phyloP scores from a whole-genome alignment of 2,329 filamentous ascomycete genomes.

The Beauveria pseudobassiana region DNA sequence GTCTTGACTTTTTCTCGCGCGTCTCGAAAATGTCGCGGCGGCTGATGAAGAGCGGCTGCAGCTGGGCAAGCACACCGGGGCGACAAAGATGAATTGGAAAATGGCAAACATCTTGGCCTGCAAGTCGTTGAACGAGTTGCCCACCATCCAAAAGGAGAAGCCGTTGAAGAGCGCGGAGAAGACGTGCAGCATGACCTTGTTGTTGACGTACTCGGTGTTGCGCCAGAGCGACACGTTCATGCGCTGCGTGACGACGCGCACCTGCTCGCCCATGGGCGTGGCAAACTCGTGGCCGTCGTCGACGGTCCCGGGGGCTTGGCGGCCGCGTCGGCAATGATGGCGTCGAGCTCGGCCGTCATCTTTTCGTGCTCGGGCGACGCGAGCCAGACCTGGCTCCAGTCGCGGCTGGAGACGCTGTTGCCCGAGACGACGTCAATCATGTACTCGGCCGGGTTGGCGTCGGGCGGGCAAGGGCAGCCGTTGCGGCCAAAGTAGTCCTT shows the following conservation, averaged over 20 bases:
- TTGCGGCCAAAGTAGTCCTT: slow-evolving; percentile 59
- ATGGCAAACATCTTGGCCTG: slow-evolving; percentile 51
- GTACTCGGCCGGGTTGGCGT: slow-evolving; percentile 67
- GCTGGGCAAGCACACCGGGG: slow-evolving; percentile 49
- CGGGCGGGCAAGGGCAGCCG: slow-evolving; percentile 53
- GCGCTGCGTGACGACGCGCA: slow-evolving; percentile 56
- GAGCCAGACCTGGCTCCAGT: slow-evolving; percentile 66
- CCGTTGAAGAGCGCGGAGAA: slow-evolving; percentile 50
- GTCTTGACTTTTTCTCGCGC: slow-evolving; percentile 54
- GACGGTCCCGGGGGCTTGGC: slow-evolving; percentile 31
- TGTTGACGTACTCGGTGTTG: slow-evolving; percentile 59
- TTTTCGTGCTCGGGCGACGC: slow-evolving; percentile 52
- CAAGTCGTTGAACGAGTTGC: slow-evolving; percentile 40
- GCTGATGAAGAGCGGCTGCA: slow-evolving; percentile 51
- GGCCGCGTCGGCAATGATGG: slow-evolving; percentile 49
- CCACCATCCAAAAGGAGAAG: slow-evolving; percentile 55
- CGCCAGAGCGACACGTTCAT: slow-evolving; percentile 56
- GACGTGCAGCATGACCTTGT: slow-evolving; percentile 52
- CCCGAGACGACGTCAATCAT: slow-evolving; percentile 59
- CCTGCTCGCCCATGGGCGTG: slow-evolving; percentile 55
- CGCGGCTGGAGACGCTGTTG: slow-evolving; percentile 29
- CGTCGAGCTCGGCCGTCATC: slow-evolving; percentile 55
- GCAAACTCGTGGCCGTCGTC: slow-evolving; percentile 63
- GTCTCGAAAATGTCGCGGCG: slow-evolving; percentile 50
- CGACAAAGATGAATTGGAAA: slow-evolving; percentile 58